These are phyloP conservation scores for Pelargonium australe DNA, from an alignment of 441 rosid genomes.

Conservation along the genomic window DNA sequence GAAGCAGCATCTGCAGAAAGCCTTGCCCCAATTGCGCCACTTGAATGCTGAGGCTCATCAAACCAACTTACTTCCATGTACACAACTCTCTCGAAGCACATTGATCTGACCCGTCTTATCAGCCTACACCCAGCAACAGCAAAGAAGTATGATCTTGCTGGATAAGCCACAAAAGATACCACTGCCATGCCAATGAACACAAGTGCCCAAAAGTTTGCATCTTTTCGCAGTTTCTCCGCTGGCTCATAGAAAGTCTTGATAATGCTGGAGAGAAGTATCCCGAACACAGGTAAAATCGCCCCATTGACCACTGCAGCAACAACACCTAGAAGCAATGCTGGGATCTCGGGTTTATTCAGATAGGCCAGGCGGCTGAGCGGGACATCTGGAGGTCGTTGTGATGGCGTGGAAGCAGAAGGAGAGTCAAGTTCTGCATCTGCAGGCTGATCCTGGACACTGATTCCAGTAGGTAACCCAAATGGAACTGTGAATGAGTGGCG, in stretches of 20 bases:
- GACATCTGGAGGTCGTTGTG: conserved; percentile 30
- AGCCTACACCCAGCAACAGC: conserved; percentile 55
- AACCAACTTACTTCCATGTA: conserved; percentile 79
- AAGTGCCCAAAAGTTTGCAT: conserved; percentile 44
- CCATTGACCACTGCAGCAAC: conserved; percentile 52
- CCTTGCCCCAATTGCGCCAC: conserved; percentile 69
- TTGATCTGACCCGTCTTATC: conserved; percentile 47
- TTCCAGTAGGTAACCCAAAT: conserved; percentile 36
- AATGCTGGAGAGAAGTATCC: conserved; percentile 46
- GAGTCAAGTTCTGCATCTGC: conserved; percentile 21
- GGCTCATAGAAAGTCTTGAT: conserved; percentile 55
- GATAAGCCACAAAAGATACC: conserved; percentile 23
- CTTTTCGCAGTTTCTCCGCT: conserved; percentile 25
- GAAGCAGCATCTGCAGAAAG: conserved; percentile 58
- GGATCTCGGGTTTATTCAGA: conserved; percentile 55
- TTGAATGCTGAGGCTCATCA: conserved; percentile 61
- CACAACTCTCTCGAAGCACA: conserved; percentile 76
- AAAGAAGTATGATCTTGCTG: conserved; percentile 50
- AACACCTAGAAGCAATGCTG: conserved; percentile 39
- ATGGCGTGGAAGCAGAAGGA: conserved; percentile 16
- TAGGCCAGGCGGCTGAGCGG: conserved; percentile 43
- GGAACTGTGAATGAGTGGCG: conserved; percentile 35
- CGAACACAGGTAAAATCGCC: conserved; percentile 44
- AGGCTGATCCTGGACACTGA: conserved; percentile 21
- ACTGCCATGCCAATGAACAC: conserved; percentile 36